Base-by-base conservation (phyloP, 345 rosid genomes). In the Melastoma malabathricum region DNA sequence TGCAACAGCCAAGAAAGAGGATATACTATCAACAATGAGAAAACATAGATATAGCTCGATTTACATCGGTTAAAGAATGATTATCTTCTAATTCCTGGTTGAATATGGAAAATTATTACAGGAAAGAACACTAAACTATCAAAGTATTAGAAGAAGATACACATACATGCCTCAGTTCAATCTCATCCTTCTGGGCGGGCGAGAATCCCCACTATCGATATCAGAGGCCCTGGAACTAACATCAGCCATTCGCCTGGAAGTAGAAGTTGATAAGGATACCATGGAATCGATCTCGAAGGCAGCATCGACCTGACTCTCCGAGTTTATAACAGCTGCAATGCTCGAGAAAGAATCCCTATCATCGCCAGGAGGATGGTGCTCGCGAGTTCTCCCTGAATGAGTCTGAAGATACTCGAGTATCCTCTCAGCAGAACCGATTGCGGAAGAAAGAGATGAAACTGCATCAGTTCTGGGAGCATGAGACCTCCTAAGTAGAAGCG, bases 331-430 rank as follows among this genome's bases (percentile, higher is more conserved):
- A 54, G 94, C 93, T 54, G 83, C 82, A 50, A 84, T 74, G 67
- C 96, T 87, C 51, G 96, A 87, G 72, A 83, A 77, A 13, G 96
- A 87, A 68, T 84, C 96, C 52, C 88, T 79, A 71, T 90, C 98
- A 71, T 84, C 94, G 54, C 72, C 89, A 13, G 66, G 69, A 52
- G 98, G 62, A 23, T 52, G 77, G 56, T 73, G 90, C 61, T 80
- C 92, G 51, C 71, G 83, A 71, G 64, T 86, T 67, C 98, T 80
- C 56, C 77, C 87, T 44, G 49, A 17, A 60, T 68, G 71, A 59
- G 44, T 72, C 38, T 78, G 79, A 15, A 82, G 55, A 70, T 72
- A 78, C 18, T 82, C 71, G 18, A 79, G 85, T 3, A 80, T 66
- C 44, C 72, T 55, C 60, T 83, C 59, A 17, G 85, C 68, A 2